Conservation (phyloP, 257 asterid species). For the Vinca minor region DNA sequence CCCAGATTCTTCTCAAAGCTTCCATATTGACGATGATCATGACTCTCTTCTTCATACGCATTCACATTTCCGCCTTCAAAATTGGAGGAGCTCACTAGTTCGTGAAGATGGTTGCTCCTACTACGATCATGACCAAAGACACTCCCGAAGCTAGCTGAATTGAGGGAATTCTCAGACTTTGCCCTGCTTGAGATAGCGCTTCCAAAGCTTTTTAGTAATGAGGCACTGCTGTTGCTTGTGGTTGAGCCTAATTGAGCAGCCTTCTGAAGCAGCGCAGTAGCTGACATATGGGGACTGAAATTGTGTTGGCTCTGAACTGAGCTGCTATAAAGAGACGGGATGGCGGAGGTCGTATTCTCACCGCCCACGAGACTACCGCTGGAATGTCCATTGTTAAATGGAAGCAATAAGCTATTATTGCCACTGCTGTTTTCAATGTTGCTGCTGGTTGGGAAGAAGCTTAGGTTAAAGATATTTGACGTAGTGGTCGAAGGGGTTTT, state of each 20-base stretch:
- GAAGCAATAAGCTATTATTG: not conserved
- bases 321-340: constrained; percentile 55
- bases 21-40: constrained; percentile 12
- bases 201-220: constrained; percentile 46
- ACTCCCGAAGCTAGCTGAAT: no score
- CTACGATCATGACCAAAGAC: not conserved
- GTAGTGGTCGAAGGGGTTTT: not conserved
- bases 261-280: constrained; percentile 74
- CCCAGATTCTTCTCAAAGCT: constrained; percentile 10
- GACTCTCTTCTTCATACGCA: constrained; percentile 11
- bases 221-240: constrained; percentile 24
- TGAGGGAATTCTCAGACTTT: constrained; percentile 22
- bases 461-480: constrained; percentile 38
- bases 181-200: constrained; percentile 20
- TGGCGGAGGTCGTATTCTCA: constrained; percentile 39
- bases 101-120: constrained; percentile 32
- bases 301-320: constrained; percentile 22
- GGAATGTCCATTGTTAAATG: not conserved
- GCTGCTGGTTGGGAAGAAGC: constrained; percentile 37
- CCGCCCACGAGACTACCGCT: constrained; percentile 33
- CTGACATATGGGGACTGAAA: constrained; percentile 55
- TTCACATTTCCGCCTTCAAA: constrained; percentile 13
- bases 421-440: constrained; percentile 17
- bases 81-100: constrained; percentile 19
- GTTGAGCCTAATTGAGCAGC: constrained; percentile 67